Percentiles rank a stretch among this genome's conserved stretches.
Conservation (phyloP, 768 basidiomycete species). For the Boletus bicolor region DNA sequence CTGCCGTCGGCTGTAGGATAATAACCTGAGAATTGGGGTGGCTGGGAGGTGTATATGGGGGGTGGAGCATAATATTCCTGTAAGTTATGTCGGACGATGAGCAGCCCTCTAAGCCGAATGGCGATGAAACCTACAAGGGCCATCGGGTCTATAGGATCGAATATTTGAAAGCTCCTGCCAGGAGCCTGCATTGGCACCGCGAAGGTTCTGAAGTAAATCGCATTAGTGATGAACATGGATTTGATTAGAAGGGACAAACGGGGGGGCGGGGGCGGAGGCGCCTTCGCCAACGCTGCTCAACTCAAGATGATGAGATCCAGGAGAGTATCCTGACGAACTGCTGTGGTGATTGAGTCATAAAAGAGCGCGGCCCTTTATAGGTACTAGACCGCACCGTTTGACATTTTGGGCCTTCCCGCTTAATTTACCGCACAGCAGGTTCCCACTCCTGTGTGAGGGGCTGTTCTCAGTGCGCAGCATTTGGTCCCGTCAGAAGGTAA, state of each 20-base stretch:
- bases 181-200: neutral
- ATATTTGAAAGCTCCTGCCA: neutral
- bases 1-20: neutral
- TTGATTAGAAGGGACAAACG: constrained; percentile 10
- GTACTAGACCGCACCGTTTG: constrained; percentile 8
- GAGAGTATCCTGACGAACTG: neutral
- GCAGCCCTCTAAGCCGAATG: neutral
- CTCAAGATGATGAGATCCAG: neutral
- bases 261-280: neutral
- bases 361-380: constrained; percentile 11
- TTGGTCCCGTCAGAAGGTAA: neutral
- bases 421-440: constrained; percentile 16
- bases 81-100: neutral
- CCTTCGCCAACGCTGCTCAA: neutral
- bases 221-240: neutral
- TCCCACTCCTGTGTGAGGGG: constrained; percentile 17
- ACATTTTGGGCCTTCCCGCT: neutral
- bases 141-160: neutral
- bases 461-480: constrained; percentile 12
- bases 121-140: constrained; percentile 7
- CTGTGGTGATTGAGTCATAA: constrained; percentile 12
- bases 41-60: neutral
- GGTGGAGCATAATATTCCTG: constrained; percentile 11
- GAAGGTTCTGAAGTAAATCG: constrained; percentile 3
- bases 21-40: neutral